Base-by-base conservation (phyloP, 2,329 filamentous ascomycete species). In the Knufia petricola region DNA sequence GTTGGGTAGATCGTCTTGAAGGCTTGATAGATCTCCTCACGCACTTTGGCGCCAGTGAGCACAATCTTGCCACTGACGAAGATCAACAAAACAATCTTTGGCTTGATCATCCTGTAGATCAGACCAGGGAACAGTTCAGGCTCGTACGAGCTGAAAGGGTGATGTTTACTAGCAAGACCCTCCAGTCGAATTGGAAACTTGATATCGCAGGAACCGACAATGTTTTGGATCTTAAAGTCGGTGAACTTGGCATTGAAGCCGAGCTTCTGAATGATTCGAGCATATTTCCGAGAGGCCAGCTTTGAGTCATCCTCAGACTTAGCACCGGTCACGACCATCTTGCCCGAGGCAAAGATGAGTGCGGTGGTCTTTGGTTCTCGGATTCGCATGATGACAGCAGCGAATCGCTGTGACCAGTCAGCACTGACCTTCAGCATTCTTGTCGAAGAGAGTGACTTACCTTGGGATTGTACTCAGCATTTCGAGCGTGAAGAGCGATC, bases 101-200 rank as follows among this genome's bases (percentile, higher is more conserved):
- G 92, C 77, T 96, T 96, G 77, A 96, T 95, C 92, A 98, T 98
- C 67, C 92, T 88, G 73, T 98, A 98, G 72, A 98, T 98, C 46
- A 98, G 82, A 80, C 92, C 92, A 63, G 92, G 92, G 79, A 96
- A 98, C 67, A 98, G 70, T 66, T 98, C 92, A 58, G 92, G 92
- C 70, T 98, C 92, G 69, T 98, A 98, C 50, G 89, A 95, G 71
- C 87, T 94, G 81, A 96, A 98, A 73, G 95, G 95, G 77, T 96
- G 90, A 78, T 98, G 92, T 71, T 89, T 87, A 59, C 85, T 92
- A 13, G 92, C 92, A 65, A 98, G 75, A 70, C 92, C 92, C 68
- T 96, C 92, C 51, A 98, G 77, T 58, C 92, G 87, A 60, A 98
- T 95, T 47, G 92, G 92, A 73, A 98, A 98, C 77, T 95, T 95